Evolutionary conservation across 2,329 filamentous ascomycete genomes (phyloP).

Genomic region (Chalara sp.): DNA sequence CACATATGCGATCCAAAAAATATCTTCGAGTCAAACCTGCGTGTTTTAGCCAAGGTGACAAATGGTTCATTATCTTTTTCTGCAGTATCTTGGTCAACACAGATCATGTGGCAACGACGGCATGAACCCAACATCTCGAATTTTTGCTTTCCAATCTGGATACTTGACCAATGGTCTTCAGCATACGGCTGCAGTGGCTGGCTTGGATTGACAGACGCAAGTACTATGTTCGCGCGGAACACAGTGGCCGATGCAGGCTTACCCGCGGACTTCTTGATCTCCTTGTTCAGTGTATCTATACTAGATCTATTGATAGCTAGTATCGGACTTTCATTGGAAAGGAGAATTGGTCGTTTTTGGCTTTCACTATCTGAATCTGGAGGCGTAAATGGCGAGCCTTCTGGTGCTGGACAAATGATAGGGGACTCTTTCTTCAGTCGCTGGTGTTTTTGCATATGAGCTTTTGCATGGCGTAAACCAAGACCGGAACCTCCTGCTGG

Average conservation of each 20-base stretch:
- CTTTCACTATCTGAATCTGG: constrained; percentile 50
- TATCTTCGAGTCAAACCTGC: constrained; percentile 76
- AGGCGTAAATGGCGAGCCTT: constrained; percentile 49
- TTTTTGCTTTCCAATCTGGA: constrained; percentile 57
- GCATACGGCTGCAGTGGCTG: constrained; percentile 50
- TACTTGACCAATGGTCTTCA: constrained; percentile 70
- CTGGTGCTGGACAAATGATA: constrained; percentile 33
- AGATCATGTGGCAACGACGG: constrained; percentile 92
- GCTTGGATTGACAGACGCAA: constrained; percentile 42
- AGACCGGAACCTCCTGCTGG: constrained; percentile 57
- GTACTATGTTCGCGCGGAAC: constrained; percentile 84
- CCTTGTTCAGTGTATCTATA: constrained; percentile 67
- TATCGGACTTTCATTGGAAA: constrained; percentile 93
- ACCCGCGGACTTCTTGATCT: constrained; percentile 58
- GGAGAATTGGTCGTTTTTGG: constrained; percentile 51
- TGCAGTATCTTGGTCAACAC: constrained; percentile 79
- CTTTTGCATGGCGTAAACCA: constrained; percentile 63
- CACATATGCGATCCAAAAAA: constrained; percentile 82
- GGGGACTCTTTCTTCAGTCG: constrained; percentile 17
- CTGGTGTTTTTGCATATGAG: constrained; percentile 57
- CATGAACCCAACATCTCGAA: constrained; percentile 78
- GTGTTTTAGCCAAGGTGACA: constrained; percentile 78
- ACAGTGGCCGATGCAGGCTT: constrained; percentile 62
- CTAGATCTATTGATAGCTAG: constrained; percentile 76
- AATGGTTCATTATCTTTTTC: constrained; percentile 79